Evolutionary conservation across 1,139 yeast genomes (phyloP).

Genomic region (Meyerozyma guilliermondii): DNA sequence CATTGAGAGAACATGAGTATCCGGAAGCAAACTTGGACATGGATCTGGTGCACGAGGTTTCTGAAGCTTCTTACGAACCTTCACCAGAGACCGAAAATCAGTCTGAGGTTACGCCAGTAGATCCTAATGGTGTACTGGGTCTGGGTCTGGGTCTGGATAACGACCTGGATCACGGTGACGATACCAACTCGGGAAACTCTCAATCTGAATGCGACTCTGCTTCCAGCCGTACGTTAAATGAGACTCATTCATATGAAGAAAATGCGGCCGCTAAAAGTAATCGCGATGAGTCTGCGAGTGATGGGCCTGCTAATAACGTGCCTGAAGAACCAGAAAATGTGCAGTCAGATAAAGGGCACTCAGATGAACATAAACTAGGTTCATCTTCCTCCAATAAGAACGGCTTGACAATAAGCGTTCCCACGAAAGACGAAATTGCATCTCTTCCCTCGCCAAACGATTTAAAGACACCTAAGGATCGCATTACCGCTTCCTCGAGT

Average conservation of each 20-base stretch:
- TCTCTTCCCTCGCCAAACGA: conserved; percentile 1
- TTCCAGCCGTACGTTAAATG: neutral
- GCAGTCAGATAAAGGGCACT: too few relatives aligned
- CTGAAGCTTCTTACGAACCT: neutral
- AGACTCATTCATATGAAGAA: neutral
- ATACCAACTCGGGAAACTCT: neutral
- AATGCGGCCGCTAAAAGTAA: neutral
- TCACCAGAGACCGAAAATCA: neutral
- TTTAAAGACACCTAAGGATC: conserved; percentile 1
- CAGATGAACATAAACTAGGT: too few relatives aligned
- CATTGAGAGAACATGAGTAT: neutral
- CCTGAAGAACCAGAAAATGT: neutral
- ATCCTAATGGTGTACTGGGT: conserved; percentile 4
- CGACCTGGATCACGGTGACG: neutral
- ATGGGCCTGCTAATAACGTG: neutral
- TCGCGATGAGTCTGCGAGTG: neutral
- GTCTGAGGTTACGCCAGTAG: conserved; percentile 6
- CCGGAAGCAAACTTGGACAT: conserved; percentile 1
- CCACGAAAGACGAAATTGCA: neutral
- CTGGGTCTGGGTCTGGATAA: neutral
- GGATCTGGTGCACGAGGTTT: neutral
- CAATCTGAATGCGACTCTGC: neutral
- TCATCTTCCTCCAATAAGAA: neutral
- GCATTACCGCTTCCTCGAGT: neutral
- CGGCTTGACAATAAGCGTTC: neutral